Evolutionary conservation across 306 rosid genomes (phyloP).

Genomic region (Senna tora): DNA sequence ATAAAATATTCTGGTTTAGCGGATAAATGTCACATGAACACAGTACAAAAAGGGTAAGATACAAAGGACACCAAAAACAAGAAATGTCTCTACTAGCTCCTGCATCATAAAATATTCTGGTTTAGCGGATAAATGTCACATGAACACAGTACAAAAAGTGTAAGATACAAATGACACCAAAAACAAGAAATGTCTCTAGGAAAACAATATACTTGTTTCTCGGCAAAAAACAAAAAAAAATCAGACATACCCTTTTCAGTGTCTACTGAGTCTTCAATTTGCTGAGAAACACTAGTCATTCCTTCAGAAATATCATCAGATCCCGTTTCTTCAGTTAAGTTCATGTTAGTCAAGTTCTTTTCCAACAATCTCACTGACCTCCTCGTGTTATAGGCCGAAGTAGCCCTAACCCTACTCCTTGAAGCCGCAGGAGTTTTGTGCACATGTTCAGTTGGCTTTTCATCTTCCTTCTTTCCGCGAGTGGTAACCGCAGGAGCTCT

Average conservation of each 20-base stretch:
- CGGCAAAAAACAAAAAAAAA: neutral
- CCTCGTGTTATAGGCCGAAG: slow-evolving; percentile 62
- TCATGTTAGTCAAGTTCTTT: slow-evolving; percentile 59
- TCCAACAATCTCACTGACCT: slow-evolving; percentile 69
- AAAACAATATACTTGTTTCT: neutral
- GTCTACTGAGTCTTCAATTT: slow-evolving; percentile 24
- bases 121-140: neutral
- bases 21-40: neutral
- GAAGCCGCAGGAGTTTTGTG: slow-evolving; percentile 58
- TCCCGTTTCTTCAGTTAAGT: slow-evolving; percentile 38
- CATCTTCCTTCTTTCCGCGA: slow-evolving; percentile 50
- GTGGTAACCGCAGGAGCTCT: slow-evolving; percentile 41
- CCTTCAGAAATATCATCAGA: slow-evolving; percentile 51
- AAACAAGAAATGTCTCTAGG: too few relatives aligned
- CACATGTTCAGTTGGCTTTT: slow-evolving; percentile 27
- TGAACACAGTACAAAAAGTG: neutral
- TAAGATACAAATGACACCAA: too few relatives aligned
- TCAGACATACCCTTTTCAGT: slow-evolving; percentile 43
- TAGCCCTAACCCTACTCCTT: slow-evolving; percentile 44
- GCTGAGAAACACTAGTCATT: slow-evolving; percentile 31
- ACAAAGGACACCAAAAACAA: neutral
- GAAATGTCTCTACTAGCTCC: slow-evolving; percentile 32
- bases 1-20: neutral
- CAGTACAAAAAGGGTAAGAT: neutral
- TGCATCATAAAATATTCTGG: slow-evolving; percentile 29